Evolutionary conservation across 2,329 filamentous ascomycete species (phyloP).

Genomic region (Penicillium paneum): DNA sequence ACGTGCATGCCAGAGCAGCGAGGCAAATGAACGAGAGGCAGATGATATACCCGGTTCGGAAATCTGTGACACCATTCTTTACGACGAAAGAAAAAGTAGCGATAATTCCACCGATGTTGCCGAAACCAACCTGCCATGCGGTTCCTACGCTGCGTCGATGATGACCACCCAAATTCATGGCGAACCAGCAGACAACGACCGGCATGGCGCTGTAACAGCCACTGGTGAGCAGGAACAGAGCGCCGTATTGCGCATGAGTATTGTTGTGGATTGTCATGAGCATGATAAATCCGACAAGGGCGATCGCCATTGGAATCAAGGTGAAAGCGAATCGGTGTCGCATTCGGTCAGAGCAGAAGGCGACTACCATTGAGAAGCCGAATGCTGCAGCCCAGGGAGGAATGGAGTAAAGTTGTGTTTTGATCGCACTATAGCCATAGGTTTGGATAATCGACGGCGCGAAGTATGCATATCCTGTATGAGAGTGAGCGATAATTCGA

Average conservation of each 20-base stretch:
- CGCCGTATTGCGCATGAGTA: conserved; percentile 66
- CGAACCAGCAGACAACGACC: conserved; percentile 78
- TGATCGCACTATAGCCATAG: conserved; percentile 59
- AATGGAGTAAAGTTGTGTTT: conserved; percentile 52
- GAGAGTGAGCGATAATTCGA: conserved; percentile 5
- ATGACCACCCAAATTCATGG: conserved; percentile 74
- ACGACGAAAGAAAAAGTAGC: conserved; percentile 67
- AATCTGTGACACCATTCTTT: conserved; percentile 62
- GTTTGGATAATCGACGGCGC: conserved; percentile 67
- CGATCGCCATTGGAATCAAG: conserved; percentile 63
- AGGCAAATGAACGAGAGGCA: conserved; percentile 70
- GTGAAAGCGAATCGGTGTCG: conserved; percentile 74
- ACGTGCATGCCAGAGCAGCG: conserved; percentile 53
- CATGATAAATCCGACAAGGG: conserved; percentile 72
- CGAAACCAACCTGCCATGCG: conserved; percentile 75
- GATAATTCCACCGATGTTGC: conserved; percentile 75
- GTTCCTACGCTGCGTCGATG: conserved; percentile 67
- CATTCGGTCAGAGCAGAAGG: conserved; percentile 66
- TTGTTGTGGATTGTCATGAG: conserved; percentile 66
- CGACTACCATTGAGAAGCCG: conserved; percentile 71
- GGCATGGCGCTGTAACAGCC: conserved; percentile 87
- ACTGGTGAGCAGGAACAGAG: conserved; percentile 76
- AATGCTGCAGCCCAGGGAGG: conserved; percentile 70
- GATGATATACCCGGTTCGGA: conserved; percentile 71
- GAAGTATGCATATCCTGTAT: conserved; percentile 66